A percentile compares a stretch with the other conserved stretches of the same genome.
Evolutionary conservation across 768 basidiomycete species (phyloP).

Genomic region (Tulasnella sp.): DNA sequence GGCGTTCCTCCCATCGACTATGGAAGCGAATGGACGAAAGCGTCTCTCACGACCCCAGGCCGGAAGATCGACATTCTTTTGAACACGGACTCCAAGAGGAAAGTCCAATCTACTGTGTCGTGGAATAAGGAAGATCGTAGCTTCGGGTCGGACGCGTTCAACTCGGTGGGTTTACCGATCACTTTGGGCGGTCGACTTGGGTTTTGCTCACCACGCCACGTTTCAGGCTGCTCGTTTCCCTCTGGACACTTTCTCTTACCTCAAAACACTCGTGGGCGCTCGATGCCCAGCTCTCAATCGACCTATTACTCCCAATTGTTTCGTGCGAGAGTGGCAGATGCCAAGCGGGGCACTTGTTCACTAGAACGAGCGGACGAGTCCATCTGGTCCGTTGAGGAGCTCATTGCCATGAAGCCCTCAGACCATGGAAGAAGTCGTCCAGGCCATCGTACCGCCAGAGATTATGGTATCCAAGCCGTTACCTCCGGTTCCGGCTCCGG

Average conservation of each 20-base stretch:
- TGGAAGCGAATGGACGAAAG: slow-evolving; percentile 96
- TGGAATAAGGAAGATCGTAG: slow-evolving; percentile 83
- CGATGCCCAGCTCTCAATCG: slow-evolving; percentile 40
- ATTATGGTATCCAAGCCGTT: neutral
- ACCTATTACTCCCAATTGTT: slow-evolving; percentile 33
- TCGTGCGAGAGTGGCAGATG: slow-evolving; percentile 39
- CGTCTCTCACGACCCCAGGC: slow-evolving; percentile 88
- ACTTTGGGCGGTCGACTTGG: no score
- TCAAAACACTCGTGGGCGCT: slow-evolving; percentile 74
- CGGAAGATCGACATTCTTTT: slow-evolving; percentile 91
- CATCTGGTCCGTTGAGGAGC: slow-evolving; percentile 77
- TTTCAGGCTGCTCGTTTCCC: slow-evolving; percentile 85
- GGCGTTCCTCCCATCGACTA: slow-evolving; percentile 91
- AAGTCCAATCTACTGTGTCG: slow-evolving; percentile 79
- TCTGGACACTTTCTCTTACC: slow-evolving; percentile 67
- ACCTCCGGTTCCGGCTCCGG: neutral
- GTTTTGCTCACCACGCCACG: no score
- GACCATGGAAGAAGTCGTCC: neutral
- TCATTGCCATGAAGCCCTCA: slow-evolving; percentile 76
- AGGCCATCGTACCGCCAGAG: neutral
- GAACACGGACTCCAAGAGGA: slow-evolving; percentile 95
- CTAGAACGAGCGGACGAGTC: slow-evolving; percentile 38
- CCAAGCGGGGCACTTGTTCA: slow-evolving; percentile 47
- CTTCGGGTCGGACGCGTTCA: slow-evolving; percentile 82
- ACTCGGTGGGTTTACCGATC: slow-evolving; percentile 77